Base-by-base conservation (phyloP, 352 stramenopile species). In the Globisporangium sylvaticum region DNA sequence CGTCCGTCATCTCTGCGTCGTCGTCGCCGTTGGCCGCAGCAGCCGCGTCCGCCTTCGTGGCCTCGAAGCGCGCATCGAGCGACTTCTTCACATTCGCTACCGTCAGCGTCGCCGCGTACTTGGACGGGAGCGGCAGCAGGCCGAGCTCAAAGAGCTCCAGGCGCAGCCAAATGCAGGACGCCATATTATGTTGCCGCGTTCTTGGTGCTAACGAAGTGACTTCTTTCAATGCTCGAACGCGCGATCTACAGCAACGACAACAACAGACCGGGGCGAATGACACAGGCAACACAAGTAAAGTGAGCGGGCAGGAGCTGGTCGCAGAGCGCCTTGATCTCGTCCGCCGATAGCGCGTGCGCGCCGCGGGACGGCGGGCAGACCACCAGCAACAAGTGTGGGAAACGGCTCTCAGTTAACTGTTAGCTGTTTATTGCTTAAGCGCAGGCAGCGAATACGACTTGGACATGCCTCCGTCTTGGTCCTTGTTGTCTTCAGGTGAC, bases 61-160 rank as follows among this genome's bases (percentile, higher is more conserved):
- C 67, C 50, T 82, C 71, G 37, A 87, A 77, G 18, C 74, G 66
- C 8, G 79, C 76, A 42, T 89, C 76, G 32, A 93, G 71, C 44
- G 78, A 84, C 46, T 77, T 76, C 67, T 82, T 83, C 24, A 91
- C 81, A 56, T 90, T 89, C 27, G 69, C 61, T 42, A 91, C 60
- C 20, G 84, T 92, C 20, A 93, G 70, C 32, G 81, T 85, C 7
- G 76, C 69, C 20, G 83, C 71, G 66, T 87, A 80, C 57, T 90
- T 90, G 68, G 84, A 91, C 46, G 85, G 84, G 60, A 95, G 69
- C 59, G 84, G 79, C 65, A 95, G 62, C 24, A 92, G 64, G 25
- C 86, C 86, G n/a, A 92, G 77, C 80, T 95, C 87, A 66, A 95
- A 93, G 57, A 95, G 83, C 76, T 95, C 87, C 27, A 95, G 69